phyloP scores from a whole-genome alignment of 768 basidiomycete species.

The Pseudohyphozyma bogoriensis region DNA sequence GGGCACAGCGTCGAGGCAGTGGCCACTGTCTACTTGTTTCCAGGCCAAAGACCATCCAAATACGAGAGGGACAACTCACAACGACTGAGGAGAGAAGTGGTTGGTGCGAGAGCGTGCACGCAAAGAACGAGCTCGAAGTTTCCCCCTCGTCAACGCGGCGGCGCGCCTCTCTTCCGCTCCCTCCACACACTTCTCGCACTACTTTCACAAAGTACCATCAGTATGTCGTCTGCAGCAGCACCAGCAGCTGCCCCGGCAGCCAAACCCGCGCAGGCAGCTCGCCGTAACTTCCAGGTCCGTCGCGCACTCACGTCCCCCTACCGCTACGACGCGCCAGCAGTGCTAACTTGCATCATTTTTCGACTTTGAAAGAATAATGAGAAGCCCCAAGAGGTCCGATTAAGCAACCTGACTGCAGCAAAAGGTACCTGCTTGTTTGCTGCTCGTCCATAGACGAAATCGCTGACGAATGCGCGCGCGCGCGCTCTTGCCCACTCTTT shows the following conservation, averaged over 20 bases:
- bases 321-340: too few species aligned
- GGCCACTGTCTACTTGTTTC: too few species aligned
- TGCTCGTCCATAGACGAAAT: background rate
- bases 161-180: background rate
- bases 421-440: conserved; percentile 43
- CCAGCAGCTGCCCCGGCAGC: conserved; percentile 3
- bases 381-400: conserved; percentile 93
- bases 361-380: conserved; percentile 49
- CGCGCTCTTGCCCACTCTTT: background rate
- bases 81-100: too few species aligned
- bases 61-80: too few species aligned
- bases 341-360: background rate
- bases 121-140: background rate
- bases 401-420: conserved; percentile 95
- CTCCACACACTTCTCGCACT: background rate
- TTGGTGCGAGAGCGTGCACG: too few species aligned
- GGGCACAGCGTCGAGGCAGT: too few species aligned
- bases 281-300: conserved; percentile 29
- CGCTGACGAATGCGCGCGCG: background rate
- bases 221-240: conserved; percentile 20
- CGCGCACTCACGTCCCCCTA: too few species aligned
- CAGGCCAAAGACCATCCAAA: too few species aligned
- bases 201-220: conserved; percentile 4
- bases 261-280: conserved; percentile 3
- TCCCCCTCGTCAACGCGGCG: background rate